Evolutionary conservation across 441 rosid species (phyloP), one percentile per base, ranked within the genome.

Genomic region (Arabidopsis lyrata): DNA sequence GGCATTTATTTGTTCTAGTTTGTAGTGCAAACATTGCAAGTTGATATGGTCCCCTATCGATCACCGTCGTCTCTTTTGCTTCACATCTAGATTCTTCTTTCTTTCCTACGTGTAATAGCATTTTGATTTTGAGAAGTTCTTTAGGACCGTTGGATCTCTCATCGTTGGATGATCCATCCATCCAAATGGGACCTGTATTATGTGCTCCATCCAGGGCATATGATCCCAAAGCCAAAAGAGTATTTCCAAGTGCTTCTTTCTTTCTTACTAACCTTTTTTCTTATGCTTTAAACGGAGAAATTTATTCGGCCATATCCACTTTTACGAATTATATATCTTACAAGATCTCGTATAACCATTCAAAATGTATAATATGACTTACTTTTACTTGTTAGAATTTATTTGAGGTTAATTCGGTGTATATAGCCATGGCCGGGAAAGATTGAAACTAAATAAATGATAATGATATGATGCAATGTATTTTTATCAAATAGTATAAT

Each of bases 1-100:
- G 81, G 77, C 81, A 72, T 77, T 77, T 72, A 77, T 77, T 77
- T 77, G 70, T 75, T 62, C 27, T 75, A 68, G 53, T 55, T 75
- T 63, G 45, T 63, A 54, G 53, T 69, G 60, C 58, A 68, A 68
- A 45, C 35, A 14, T 77, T 35, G 68, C 80, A 71, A 71, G 35
- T 77, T 71, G 68, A 31, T 44, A 48, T 53, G 80, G 72, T 77
- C 80, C 63, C 75, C 58, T 35, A 62, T 5, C 32, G 49, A 63
- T 56, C 75, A 44, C 66, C 68, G 22, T 62, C 52, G 35, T 75
- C 61, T 61, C 63, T 63, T 35, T 20, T 54, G 35, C 27, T 47
- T 41, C 31, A 16, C 72, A 77, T 64, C 72, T 41, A 70, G 68
- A 70, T 70, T 77, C 80, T 70, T 76, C 72, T 70, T 70, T 73